These are phyloP conservation scores for Lathyrus oleraceus DNA, from an alignment of 306 rosid genomes.

Conservation along the genomic window DNA sequence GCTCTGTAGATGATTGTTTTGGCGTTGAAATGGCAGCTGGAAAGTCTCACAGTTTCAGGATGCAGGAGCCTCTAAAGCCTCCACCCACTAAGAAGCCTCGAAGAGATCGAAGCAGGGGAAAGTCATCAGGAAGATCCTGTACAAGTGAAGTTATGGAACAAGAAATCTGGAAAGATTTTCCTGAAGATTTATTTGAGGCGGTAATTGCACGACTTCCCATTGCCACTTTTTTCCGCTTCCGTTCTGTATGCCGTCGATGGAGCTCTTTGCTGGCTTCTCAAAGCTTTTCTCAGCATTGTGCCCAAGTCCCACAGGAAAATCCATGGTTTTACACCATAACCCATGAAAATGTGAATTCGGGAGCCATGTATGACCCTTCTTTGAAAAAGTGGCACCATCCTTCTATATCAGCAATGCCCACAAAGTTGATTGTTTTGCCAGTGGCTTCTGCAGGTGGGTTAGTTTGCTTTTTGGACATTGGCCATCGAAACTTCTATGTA, in stretches of 20 bases:
- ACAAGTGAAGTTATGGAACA: conserved; percentile 73
- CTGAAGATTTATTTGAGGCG: conserved; percentile 88
- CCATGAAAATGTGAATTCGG: conserved; percentile 70
- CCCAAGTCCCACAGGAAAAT: conserved; percentile 56
- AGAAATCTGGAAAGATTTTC: conserved; percentile 89
- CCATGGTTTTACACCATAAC: conserved; percentile 93
- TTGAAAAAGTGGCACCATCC: conserved; percentile 86
- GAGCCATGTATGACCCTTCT: conserved; percentile 89
- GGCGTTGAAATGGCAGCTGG: conserved; percentile 72
- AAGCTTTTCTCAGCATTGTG: conserved; percentile 79
- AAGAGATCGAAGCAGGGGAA: conserved; percentile 67
- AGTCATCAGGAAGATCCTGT: conserved; percentile 49
- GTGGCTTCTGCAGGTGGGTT: conserved; percentile 97
- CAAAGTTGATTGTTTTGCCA: conserved; percentile 59
- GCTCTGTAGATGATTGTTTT: conserved; percentile 66
- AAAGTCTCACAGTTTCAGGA: conserved; percentile 56
- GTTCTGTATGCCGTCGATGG: conserved; percentile 86
- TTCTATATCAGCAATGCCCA: conserved; percentile 57
- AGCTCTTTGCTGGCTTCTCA: conserved; percentile 77
- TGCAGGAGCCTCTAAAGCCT: conserved; percentile 65
- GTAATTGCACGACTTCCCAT: conserved; percentile 94
- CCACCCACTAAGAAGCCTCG: conserved; percentile 74
- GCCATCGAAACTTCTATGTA: conserved; percentile 70
- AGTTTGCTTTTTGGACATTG: conserved; percentile 74
- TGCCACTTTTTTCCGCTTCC: conserved; percentile 82